A percentile compares a stretch with the other conserved stretches of the same genome.
These are phyloP conservation scores for Mentha longifolia DNA, from an alignment of 257 asterid genomes.

Conservation along the genomic window DNA sequence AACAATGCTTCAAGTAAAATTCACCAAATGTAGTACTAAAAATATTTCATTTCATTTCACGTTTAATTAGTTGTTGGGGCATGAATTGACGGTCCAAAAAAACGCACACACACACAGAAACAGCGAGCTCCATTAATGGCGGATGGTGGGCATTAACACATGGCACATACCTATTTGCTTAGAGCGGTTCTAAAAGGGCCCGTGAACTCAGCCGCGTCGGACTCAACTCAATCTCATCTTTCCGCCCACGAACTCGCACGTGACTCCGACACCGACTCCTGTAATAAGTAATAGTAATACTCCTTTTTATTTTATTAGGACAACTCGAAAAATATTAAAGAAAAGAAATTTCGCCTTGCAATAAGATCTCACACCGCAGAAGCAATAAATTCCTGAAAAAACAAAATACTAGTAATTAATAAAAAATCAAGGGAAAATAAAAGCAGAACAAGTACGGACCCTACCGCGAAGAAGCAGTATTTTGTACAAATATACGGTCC, in stretches of 20 bases:
- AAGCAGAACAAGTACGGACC: conserved; percentile 19
- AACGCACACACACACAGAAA: neutral
- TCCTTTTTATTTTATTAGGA: neutral
- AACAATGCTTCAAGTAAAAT: too few species aligned
- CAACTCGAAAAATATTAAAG: neutral
- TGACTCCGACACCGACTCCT: conserved; percentile 34
- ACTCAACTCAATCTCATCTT: conserved; percentile 18
- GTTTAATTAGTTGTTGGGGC: neutral
- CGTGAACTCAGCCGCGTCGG: conserved; percentile 44
- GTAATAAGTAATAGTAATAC: neutral
- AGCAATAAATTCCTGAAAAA: neutral
- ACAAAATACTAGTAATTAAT: neutral
- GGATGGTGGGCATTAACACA: conserved; percentile 37
- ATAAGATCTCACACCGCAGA: neutral
- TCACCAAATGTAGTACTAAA: neutral
- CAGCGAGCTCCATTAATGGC: conserved; percentile 25
- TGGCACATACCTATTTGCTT: conserved; percentile 37
- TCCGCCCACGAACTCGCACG: conserved; percentile 26
- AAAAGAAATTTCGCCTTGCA: neutral
- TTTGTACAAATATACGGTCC: conserved; percentile 18
- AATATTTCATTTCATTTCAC: neutral
- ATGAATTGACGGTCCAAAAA: conserved; percentile 21
- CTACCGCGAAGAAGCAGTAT: conserved; percentile 1
- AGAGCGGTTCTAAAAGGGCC: conserved; percentile 19
- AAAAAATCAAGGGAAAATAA: neutral